Base-by-base conservation (phyloP, 768 basidiomycete genomes). In the Tulasnella sp. region DNA sequence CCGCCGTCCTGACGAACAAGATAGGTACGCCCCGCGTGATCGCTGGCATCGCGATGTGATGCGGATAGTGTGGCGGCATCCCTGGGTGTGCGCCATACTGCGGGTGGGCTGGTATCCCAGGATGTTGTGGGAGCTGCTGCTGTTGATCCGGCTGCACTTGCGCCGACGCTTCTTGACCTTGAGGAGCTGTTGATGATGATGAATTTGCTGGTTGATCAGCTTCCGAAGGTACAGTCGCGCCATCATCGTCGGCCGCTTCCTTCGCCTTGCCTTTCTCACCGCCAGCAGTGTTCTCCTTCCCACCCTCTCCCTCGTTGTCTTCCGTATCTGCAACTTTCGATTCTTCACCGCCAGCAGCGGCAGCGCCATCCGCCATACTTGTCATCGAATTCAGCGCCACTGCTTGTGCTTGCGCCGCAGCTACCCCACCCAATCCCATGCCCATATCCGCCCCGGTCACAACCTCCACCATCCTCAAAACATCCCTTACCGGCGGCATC, bases 391-490 rank as follows among this genome's bases (percentile, higher is more conserved):
- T 42, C 42, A 54, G 38, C 17, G 38, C 38, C n/a, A 19, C 23
- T 44, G 32, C 11, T 5, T 26, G 29, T n/a, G 32, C 55, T 26
- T 27, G 42, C 4, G 58, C 21, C n/a, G n/a, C n/a, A n/a, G n/a
- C 15, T 38, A 15, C 15, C 23, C 41, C 56, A 17, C 32, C 49
- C 45, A 50, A 32, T 4, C 53, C 51, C 15, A 43, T 21, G 7
- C 44, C 30, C 5, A 47, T 21, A 51, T 43, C 50, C 27, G 34
- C 42, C 42, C 54, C 58, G 10, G 66, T 60, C 21, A 88, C 85
- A 58, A 88, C 85, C 65, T 88, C 81, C 17, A 93, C 75, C 8
- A 86, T 83, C 65, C 84, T 83, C 66, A 92, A 77, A 45, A 94
- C 82, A 56, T 89, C 87, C 4, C 73, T 70, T 47, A 91, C 69